Percentiles rank a stretch among this genome's conserved stretches.
phyloP scores from a whole-genome alignment of 2,329 filamentous ascomycete species.

The Hirsutella rhossiliensis region DNA sequence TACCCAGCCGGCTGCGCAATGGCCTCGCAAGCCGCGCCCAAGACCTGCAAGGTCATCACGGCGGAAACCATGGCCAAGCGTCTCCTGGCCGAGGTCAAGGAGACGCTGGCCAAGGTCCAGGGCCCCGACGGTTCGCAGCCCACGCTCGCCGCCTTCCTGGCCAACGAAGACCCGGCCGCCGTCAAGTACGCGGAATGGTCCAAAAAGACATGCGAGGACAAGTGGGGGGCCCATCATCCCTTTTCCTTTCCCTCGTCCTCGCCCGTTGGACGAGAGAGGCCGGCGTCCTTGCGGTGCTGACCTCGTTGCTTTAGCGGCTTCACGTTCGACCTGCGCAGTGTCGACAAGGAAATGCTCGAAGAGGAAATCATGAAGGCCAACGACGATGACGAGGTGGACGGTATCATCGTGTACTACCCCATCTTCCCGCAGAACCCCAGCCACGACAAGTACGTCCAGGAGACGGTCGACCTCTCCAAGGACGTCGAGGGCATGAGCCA shows the following conservation, averaged over 20 bases:
- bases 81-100: constrained; percentile 65
- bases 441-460: constrained; percentile 92
- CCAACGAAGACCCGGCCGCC: constrained; percentile 83
- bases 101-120: constrained; percentile 60
- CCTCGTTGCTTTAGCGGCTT: constrained; percentile 53
- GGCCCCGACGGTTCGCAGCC: constrained; percentile 45
- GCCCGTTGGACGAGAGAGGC: too few relatives aligned
- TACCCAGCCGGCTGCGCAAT: background rate
- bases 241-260: background rate
- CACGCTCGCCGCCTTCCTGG: constrained; percentile 79
- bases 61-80: constrained; percentile 78
- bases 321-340: constrained; percentile 70
- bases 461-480: constrained; percentile 80
- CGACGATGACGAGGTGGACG: constrained; percentile 62
- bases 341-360: constrained; percentile 82
- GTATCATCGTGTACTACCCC: constrained; percentile 96
- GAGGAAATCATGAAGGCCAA: constrained; percentile 81
- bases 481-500: constrained; percentile 94
- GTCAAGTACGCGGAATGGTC: constrained; percentile 95
- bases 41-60: constrained; percentile 86
- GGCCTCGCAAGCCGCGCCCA: constrained; percentile 27
- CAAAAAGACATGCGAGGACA: constrained; percentile 88
- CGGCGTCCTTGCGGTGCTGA: background rate
- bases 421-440: constrained; percentile 72
- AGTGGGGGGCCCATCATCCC: constrained; percentile 47